These are phyloP conservation scores for Eremomyces bilateralis DNA, from an alignment of 495 filamentous ascomycete genomes.

Conservation along the genomic window DNA sequence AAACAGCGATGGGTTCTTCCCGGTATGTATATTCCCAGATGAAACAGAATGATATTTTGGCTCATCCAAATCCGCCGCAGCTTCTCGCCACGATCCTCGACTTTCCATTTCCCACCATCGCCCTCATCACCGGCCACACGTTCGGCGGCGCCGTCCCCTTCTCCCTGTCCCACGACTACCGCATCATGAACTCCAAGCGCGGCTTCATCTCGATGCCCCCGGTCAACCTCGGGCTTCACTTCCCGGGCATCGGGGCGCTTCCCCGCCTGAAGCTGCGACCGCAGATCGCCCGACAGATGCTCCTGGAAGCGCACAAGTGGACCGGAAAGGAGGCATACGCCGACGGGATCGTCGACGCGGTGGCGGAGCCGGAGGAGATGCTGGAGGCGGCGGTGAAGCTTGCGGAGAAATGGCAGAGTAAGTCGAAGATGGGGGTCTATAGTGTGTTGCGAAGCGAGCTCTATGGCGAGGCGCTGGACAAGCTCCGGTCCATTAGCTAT, in stretches of 20 bases:
- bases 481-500: conserved; percentile 28
- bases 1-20: conserved; percentile 29
- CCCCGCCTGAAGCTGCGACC: conserved; percentile 26
- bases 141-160: conserved; percentile 29
- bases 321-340: conserved; percentile 25
- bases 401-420: conserved; percentile 22
- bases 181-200: conserved; percentile 28
- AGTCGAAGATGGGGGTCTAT: conserved; percentile 30
- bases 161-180: conserved; percentile 27
- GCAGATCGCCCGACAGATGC: conserved; percentile 27
- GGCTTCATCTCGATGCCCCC: conserved; percentile 30
- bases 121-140: conserved; percentile 28
- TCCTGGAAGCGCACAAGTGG: conserved; percentile 29
- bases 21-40: too few species aligned
- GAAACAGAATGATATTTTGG: too few species aligned
- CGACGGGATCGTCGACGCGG: conserved; percentile 28
- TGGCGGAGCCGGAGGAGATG: conserved; percentile 26
- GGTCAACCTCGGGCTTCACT: conserved; percentile 28
- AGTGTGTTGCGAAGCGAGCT: conserved; percentile 25
- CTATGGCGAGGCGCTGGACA: conserved; percentile 26
- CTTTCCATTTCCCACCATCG: conserved; percentile 30
- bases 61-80: conserved; percentile 2
- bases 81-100: conserved; percentile 29
- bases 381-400: conserved; percentile 22
- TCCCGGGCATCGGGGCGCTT: conserved; percentile 27